Percentiles rank a stretch among this genome's conserved stretches.
Evolutionary conservation across 805 yeast species (phyloP).

Genomic region (Ascoidea rubescens): DNA sequence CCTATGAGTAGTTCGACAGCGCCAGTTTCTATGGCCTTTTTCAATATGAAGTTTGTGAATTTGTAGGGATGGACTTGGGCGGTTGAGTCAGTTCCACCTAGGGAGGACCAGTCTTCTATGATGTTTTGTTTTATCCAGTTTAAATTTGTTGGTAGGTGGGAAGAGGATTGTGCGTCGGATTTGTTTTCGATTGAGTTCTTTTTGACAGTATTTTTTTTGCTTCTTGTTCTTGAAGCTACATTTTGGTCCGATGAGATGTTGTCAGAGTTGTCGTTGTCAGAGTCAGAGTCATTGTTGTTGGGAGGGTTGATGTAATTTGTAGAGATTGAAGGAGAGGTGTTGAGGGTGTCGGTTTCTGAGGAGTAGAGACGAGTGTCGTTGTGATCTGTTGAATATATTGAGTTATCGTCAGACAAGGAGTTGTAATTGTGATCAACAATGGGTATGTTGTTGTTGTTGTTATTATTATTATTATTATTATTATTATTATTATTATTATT

Average conservation of each 20-base stretch:
- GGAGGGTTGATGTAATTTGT: neutral
- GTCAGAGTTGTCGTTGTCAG: neutral
- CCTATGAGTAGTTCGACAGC: constrained; percentile 79
- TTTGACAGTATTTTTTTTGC: constrained; percentile 23
- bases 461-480: neutral
- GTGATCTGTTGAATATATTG: constrained; percentile 9
- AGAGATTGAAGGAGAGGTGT: neutral
- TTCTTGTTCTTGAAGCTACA: constrained; percentile 10
- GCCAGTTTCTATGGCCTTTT: constrained; percentile 70
- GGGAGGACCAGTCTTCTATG: constrained; percentile 58
- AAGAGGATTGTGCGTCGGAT: constrained; percentile 8
- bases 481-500: neutral
- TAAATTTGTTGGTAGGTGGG: constrained; percentile 43
- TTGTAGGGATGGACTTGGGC: constrained; percentile 96
- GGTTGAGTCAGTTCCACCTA: constrained; percentile 79
- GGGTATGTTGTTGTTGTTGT: neutral
- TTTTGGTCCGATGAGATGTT: neutral
- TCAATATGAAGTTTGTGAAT: constrained; percentile 73
- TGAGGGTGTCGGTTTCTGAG: constrained; percentile 1
- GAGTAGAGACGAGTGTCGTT: neutral
- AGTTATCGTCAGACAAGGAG: neutral
- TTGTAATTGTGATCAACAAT: neutral
- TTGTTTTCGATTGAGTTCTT: constrained; percentile 20
- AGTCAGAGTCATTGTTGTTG: neutral
- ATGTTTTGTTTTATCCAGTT: constrained; percentile 62